Evolutionary conservation across 1,139 yeast species (phyloP), one percentile per base, ranked within the genome.

Genomic region (Geotrichum europaeum): DNA sequence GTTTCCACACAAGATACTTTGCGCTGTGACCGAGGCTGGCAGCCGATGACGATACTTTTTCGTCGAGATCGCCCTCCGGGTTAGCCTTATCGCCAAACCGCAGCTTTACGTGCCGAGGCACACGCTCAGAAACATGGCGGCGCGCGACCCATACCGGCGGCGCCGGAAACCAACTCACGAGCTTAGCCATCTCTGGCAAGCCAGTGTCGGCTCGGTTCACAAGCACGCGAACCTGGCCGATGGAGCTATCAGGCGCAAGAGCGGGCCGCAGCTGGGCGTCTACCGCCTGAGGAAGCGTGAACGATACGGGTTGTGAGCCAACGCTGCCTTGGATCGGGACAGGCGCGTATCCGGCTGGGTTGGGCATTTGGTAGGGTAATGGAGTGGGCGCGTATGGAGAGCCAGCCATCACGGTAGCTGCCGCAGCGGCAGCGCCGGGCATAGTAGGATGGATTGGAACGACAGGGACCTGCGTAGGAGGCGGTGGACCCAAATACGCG

Each of bases 111-210:
- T 36, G 56, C 55, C 66, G 51, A 57, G 65, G 58, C 61, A 68
- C 62, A 22, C 69, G 68, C 40, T 69, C 70, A 20, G 62, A 54
- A n/a, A 63, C 69, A 49, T 85, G 74, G 63, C 87, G 77, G 67
- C 81, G 83, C 1, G 81, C 75, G 20, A 85, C 74, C 58, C 80
- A 76, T 10, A 86, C 76, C 13, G 96, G 96, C 7, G 96, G 91
- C 2, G 94, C 84, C 64, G 89, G 81, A 73, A 86, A 89, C 92
- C 96, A 91, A 24, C 89, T 75, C 50, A 87, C 76, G 60, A 59
- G 30, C 28, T 55, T 86, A 69, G 49, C 71, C 70, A 51, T 66
- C 67, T 51, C 63, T 58, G 55, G 30, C 18, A 53, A 32, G n/a
- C 53, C 54, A n/a, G 58, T 51, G 12, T 50, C 52, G 28, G 53